phyloP scores from a whole-genome alignment of 2,329 filamentous ascomycete species.

The Cladosporium sp. region DNA sequence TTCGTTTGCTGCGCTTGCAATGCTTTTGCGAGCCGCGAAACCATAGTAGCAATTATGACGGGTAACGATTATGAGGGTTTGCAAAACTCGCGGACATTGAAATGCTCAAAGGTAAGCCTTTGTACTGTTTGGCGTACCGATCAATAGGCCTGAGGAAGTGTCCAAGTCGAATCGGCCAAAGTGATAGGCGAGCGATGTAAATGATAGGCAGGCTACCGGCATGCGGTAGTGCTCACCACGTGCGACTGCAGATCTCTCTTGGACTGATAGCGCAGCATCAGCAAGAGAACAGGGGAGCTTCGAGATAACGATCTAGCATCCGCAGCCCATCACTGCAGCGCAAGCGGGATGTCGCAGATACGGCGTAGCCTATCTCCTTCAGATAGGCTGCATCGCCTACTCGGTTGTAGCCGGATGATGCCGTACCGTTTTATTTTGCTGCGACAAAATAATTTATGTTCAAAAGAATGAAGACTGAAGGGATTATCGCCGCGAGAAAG shows the following conservation, averaged over 20 bases:
- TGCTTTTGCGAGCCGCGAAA: not conserved
- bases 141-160: not conserved
- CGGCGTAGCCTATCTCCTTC: not conserved
- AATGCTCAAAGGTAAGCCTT: not conserved
- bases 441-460: not conserved
- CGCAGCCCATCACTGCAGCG: not conserved
- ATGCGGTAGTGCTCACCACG: not conserved
- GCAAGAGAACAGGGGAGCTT: not conserved
- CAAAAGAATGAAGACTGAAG: not conserved
- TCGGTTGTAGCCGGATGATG: not conserved
- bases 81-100: not conserved
- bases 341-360: not conserved
- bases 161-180: conserved; percentile 7
- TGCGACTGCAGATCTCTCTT: not conserved
- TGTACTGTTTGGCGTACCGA: not conserved
- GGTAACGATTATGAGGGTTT: not conserved
- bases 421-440: not conserved
- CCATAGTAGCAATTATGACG: not conserved
- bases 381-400: conserved; percentile 1
- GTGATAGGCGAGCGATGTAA: conserved; percentile 1
- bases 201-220: conserved; percentile 4
- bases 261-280: conserved; percentile 8
- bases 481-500: not conserved
- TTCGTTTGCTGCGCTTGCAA: conserved; percentile 13
- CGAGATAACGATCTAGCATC: conserved; percentile 2